A percentile compares a stretch with the other conserved stretches of the same genome.
These are phyloP conservation scores for Pythium rishiriense DNA, from an alignment of 352 stramenopile species.

Conservation along the genomic window DNA sequence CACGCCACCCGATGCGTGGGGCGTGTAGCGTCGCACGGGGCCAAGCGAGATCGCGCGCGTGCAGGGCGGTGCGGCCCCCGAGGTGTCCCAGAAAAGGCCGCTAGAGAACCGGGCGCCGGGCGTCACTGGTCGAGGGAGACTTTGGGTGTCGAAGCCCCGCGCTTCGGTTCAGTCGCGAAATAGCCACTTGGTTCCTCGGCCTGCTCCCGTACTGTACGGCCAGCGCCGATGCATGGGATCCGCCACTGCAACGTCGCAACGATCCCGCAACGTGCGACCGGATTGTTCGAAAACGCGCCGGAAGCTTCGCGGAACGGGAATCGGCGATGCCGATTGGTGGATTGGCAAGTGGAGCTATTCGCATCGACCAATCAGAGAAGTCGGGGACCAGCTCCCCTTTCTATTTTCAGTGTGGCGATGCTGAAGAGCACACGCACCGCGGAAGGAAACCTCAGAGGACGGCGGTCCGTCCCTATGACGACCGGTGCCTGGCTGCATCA, in stretches of 20 bases:
- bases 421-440: neutral
- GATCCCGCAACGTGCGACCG: slow-evolving; percentile 4
- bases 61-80: neutral
- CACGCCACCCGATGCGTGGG: neutral
- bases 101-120: too few relatives aligned
- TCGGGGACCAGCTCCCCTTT: neutral
- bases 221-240: neutral
- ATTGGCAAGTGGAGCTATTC: neutral
- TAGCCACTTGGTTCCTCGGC: neutral
- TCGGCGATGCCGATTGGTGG: neutral
- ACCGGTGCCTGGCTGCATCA: neutral
- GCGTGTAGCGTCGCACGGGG: neutral
- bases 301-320: neutral
- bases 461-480: neutral
- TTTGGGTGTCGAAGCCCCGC: too few relatives aligned
- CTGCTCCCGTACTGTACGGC: neutral
- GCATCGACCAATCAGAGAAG: neutral
- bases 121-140: too few relatives aligned
- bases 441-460: neutral
- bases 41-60: neutral
- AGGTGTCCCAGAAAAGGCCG: neutral
- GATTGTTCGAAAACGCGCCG: neutral
- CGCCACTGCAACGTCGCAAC: neutral
- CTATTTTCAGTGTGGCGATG: neutral
- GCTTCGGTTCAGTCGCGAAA: neutral